These are phyloP conservation scores for Crithidia expoeki DNA, from an alignment of 208 protist genomes.

Conservation along the genomic window DNA sequence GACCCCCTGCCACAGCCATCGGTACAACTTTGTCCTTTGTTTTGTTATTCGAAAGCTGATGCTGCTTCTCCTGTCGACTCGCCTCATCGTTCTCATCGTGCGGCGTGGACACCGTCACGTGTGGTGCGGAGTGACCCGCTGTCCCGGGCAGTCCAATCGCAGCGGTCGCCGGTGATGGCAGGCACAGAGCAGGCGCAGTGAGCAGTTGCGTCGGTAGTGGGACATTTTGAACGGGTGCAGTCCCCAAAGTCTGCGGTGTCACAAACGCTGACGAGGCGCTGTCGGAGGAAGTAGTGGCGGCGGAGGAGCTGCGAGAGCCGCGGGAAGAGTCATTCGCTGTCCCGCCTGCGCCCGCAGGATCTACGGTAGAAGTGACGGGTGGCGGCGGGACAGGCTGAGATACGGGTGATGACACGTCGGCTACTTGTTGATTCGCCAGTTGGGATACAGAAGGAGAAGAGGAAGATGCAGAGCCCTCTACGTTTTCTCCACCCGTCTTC, in stretches of 20 bases:
- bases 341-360: neutral
- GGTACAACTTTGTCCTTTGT: too few species aligned
- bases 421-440: neutral
- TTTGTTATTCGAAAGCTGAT: too few species aligned
- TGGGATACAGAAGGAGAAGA: neutral
- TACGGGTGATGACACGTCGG: neutral
- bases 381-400: neutral
- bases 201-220: constrained; percentile 9
- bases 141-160: neutral
- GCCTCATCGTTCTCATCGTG: too few species aligned
- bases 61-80: neutral
- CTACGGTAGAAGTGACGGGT: neutral
- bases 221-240: constrained; percentile 3
- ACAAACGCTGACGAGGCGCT: neutral
- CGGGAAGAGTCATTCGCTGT: neutral
- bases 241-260: neutral
- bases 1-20: neutral
- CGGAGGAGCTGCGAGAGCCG: constrained; percentile 19
- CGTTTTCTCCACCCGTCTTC: neutral
- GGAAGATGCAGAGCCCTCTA: neutral
- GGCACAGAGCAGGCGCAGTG: neutral
- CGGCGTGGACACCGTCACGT: neutral
- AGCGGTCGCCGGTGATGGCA: constrained; percentile 6
- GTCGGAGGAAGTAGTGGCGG: constrained; percentile 9
- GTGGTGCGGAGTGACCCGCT: neutral